Conservation (phyloP, 345 rosid genomes). For the Citrus mangshanensis region DNA sequence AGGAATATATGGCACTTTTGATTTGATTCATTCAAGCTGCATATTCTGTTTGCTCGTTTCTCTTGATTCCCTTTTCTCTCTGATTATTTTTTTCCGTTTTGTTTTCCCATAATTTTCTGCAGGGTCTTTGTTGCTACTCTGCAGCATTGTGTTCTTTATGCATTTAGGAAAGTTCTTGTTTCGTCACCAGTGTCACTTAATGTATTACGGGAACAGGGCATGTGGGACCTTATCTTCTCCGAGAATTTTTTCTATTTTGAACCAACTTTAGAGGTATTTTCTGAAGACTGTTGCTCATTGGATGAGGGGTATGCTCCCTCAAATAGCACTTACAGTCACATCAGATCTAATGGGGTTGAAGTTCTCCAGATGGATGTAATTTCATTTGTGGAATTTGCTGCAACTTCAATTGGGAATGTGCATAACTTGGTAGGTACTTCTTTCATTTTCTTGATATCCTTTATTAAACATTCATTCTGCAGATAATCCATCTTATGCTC, state of each 20-base stretch:
- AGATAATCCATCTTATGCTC: slow-evolving; percentile 8
- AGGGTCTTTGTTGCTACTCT: slow-evolving; percentile 49
- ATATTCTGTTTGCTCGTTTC: slow-evolving; percentile 4
- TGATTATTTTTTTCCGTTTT: not conserved
- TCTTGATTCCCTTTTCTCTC: slow-evolving; percentile 2
- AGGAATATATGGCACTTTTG: not conserved
- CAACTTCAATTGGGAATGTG: slow-evolving; percentile 47
- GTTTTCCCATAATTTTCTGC: slow-evolving; percentile 12
- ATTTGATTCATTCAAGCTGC: slow-evolving; percentile 1
- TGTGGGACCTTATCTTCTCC: slow-evolving; percentile 78
- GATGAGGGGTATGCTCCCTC: slow-evolving; percentile 22
- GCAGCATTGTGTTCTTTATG: slow-evolving; percentile 51
- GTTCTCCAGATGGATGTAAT: slow-evolving; percentile 55
- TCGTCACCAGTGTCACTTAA: slow-evolving; percentile 47
- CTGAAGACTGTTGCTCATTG: slow-evolving; percentile 25
- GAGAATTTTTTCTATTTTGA: slow-evolving; percentile 63
- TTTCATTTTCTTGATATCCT: slow-evolving; percentile 11
- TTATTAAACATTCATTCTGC: not conserved
- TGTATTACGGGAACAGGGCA: slow-evolving; percentile 54
- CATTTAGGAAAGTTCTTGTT: slow-evolving; percentile 54
- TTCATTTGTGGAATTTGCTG: slow-evolving; percentile 63
- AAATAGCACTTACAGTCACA: slow-evolving; percentile 13
- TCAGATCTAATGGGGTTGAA: slow-evolving; percentile 32
- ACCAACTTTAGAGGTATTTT: slow-evolving; percentile 33
- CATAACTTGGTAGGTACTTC: slow-evolving; percentile 55